These are phyloP conservation scores for Pyrenophora tritici-repentis DNA, from an alignment of 2,329 filamentous ascomycete species.

Conservation along the genomic window DNA sequence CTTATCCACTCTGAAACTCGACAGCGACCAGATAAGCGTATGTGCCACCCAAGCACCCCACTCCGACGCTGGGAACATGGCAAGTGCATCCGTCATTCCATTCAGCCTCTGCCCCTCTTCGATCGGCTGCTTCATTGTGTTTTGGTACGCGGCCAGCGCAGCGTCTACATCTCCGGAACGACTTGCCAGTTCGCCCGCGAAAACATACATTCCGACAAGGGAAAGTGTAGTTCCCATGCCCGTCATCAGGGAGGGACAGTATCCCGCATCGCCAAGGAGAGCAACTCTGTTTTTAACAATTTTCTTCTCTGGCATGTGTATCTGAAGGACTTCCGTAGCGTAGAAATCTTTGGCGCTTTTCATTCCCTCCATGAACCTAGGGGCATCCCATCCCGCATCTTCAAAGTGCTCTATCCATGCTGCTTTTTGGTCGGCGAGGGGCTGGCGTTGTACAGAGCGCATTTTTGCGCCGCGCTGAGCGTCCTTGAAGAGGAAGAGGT, in stretches of 20 bases:
- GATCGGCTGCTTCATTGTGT: slow-evolving; percentile 22
- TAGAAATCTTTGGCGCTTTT: slow-evolving; percentile 53
- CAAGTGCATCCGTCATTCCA: neutral
- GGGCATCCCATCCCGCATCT: slow-evolving; percentile 53
- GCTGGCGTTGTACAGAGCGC: slow-evolving; percentile 28
- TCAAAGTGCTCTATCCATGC: slow-evolving; percentile 37
- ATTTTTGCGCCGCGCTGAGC: slow-evolving; percentile 4
- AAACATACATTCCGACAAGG: slow-evolving; percentile 45
- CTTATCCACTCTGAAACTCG: neutral
- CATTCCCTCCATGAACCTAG: slow-evolving; percentile 51
- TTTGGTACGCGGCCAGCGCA: slow-evolving; percentile 30
- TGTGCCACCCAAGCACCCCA: neutral
- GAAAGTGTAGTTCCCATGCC: slow-evolving; percentile 39
- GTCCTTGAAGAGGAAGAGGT: slow-evolving; percentile 26
- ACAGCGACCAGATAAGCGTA: neutral
- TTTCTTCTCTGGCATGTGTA: slow-evolving; percentile 49
- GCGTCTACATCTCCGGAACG: slow-evolving; percentile 14
- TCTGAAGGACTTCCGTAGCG: slow-evolving; percentile 50
- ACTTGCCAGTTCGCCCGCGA: slow-evolving; percentile 44
- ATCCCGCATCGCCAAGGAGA: slow-evolving; percentile 59
- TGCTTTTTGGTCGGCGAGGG: slow-evolving; percentile 49
- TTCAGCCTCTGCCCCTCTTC: slow-evolving; percentile 26
- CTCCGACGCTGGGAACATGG: neutral
- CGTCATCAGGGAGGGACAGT: slow-evolving; percentile 31
- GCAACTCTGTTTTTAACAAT: slow-evolving; percentile 54